Base-by-base conservation (phyloP, 2,329 filamentous ascomycete species). In the Neonectria faginata region DNA sequence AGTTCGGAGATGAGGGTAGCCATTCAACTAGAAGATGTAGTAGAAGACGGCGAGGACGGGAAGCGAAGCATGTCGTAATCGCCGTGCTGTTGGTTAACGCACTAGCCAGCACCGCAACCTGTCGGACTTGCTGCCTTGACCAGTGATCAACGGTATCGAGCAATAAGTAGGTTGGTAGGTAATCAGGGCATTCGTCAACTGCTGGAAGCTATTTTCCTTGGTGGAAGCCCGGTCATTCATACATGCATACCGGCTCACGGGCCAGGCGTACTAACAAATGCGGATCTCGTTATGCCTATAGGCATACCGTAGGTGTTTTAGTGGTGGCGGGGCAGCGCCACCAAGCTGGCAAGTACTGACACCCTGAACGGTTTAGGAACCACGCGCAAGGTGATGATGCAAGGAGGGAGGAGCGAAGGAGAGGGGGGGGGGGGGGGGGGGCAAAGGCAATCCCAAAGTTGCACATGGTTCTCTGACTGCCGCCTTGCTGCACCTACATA, bases 351-450 rank as follows among this genome's bases (percentile, higher is more conserved):
- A 6, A 41, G 39, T 12, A 41, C 39, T 41, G 31, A 27, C 51
- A 42, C 56, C 64, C 65, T 62, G 58, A 66, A 59, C 42, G 44
- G 36, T 33, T 62, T 52, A 53, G 56, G 64, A 57, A 60, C 64
- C 57, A 60, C 44, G 50, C 33, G 48, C 41, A 65, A 31, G 57
- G 51, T 62, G 65, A 72, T 73, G 71, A 73, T 73, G 71, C 68
- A 73, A 70, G 69, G 67, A 62, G 66, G 64, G 64, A 60, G 56
- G 41, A 22, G 27, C 64, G 60, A 51, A 39, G 10, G 27, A 8
- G 50, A 18, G n/a, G 36, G 47, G 52, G 48, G 57, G 68, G 68
- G 61, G 68, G 68, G 64, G 64, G 22, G 51, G 53, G 58, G 53
- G 59, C 44, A 55, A 61, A 61, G 53, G 51, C 52, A 64, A 41